Evolutionary conservation across 352 stramenopile genomes (phyloP).

Genomic region (Pythium phragmitis): DNA sequence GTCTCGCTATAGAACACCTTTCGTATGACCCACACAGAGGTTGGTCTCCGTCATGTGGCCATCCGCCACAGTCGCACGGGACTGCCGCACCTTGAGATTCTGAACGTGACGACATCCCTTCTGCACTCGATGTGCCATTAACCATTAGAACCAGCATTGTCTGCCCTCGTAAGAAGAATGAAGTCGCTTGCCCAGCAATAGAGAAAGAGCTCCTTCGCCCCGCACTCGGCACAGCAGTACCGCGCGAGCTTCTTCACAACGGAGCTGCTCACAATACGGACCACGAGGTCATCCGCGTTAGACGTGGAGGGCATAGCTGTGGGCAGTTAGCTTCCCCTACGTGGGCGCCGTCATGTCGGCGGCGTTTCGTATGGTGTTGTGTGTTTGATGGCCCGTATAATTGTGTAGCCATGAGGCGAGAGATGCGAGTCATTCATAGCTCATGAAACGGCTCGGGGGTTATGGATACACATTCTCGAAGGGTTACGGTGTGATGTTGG

Average conservation of each 20-base stretch:
- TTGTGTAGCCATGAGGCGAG: slow-evolving; percentile 9
- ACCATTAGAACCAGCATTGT: not conserved
- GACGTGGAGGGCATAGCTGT: not conserved
- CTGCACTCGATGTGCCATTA: slow-evolving; percentile 17
- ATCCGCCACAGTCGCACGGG: not conserved
- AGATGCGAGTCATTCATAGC: slow-evolving; percentile 16
- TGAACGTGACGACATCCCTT: slow-evolving; percentile 76
- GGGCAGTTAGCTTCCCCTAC: not conserved
- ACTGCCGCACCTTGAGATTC: slow-evolving; percentile 43
- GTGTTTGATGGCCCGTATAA: not conserved
- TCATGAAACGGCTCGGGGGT: slow-evolving; percentile 3
- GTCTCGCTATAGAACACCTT: slow-evolving; percentile 64
- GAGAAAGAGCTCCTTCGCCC: slow-evolving; percentile 57
- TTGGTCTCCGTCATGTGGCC: not conserved
- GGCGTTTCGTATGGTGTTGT: not conserved
- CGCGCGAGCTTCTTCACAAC: slow-evolving; percentile 45
- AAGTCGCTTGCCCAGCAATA: slow-evolving; percentile 54
- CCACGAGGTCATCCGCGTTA: not conserved
- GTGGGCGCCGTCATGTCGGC: not conserved
- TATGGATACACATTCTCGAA: slow-evolving; percentile 1
- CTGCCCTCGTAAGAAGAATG: not conserved
- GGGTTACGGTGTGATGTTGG: slow-evolving; percentile 1
- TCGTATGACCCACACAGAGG: not conserved
- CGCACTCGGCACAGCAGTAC: slow-evolving; percentile 58
- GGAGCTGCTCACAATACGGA: not conserved